Conservation (phyloP, 257 asterid genomes). For the Plantago elongata region DNA sequence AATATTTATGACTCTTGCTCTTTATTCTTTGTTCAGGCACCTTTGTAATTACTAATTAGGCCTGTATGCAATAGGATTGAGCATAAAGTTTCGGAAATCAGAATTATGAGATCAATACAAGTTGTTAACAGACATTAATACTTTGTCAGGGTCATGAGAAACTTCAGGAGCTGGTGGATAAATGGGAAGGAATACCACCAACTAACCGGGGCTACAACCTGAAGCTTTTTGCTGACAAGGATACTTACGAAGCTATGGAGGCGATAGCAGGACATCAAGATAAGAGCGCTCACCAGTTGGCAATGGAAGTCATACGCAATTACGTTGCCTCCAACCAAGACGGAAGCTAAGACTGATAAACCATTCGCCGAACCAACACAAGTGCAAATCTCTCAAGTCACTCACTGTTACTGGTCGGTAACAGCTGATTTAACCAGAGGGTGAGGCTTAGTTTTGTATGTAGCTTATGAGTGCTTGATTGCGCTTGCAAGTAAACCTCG, state of each 20-base stretch:
- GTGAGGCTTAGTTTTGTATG: slow-evolving; percentile 9
- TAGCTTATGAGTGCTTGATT: slow-evolving; percentile 12
- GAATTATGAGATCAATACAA: not conserved
- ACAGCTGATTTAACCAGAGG: slow-evolving; percentile 25
- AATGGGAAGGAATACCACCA: slow-evolving; percentile 74
- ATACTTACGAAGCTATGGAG: slow-evolving; percentile 58
- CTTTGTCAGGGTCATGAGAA: slow-evolving; percentile 68
- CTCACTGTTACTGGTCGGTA: slow-evolving; percentile 34
- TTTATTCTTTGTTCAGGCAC: not conserved
- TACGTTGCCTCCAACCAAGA: slow-evolving; percentile 67
- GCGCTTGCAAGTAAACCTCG: not conserved
- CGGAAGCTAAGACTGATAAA: slow-evolving; percentile 37
- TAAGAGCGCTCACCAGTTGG: slow-evolving; percentile 78
- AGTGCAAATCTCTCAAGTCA: slow-evolving; percentile 11
- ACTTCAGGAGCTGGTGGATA: slow-evolving; percentile 65
- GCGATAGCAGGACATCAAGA: slow-evolving; percentile 49
- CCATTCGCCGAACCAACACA: slow-evolving; percentile 16
- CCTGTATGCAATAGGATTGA: no score
- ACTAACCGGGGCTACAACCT: slow-evolving; percentile 53
- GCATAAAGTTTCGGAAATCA: no score
- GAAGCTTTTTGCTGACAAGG: slow-evolving; percentile 75
- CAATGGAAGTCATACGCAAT: slow-evolving; percentile 75
- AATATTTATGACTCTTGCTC: not conserved
- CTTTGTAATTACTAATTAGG: no score
- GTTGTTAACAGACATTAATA: not conserved